Evolutionary conservation across 176 grass and related monocot genomes (phyloP).

Genomic region (Aegilops sharonensis): DNA sequence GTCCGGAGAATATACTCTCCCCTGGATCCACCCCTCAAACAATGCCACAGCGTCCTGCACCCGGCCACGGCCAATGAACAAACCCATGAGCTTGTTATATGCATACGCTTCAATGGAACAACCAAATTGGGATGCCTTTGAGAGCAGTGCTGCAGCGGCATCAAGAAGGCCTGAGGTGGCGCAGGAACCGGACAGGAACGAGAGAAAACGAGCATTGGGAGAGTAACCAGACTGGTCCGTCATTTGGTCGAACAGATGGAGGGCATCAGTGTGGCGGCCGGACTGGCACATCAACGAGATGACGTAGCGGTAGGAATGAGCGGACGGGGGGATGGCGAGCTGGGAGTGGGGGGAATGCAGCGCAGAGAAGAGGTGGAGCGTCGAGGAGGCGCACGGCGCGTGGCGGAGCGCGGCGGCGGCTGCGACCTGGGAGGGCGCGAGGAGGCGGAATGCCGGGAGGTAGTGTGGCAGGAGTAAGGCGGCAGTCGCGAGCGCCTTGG

Average conservation of each 20-base stretch:
- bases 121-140: conserved; percentile 35
- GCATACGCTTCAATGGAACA: conserved; percentile 45
- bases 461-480: conserved; percentile 5
- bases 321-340: conserved; percentile 35
- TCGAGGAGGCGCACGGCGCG: conserved; percentile 33
- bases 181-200: conserved; percentile 55
- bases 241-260: conserved; percentile 93
- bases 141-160: conserved; percentile 33
- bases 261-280: conserved; percentile 48
- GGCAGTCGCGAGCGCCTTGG: conserved; percentile 51
- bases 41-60: conserved; percentile 42
- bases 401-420: conserved; percentile 28
- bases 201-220: conserved; percentile 54
- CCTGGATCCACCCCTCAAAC: conserved; percentile 55
- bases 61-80: conserved; percentile 36
- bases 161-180: conserved; percentile 43
- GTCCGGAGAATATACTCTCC: conserved; percentile 44
- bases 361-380: conserved; percentile 35
- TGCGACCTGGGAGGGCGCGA: conserved; percentile 15
- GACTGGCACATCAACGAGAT: conserved; percentile 40
- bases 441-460: conserved; percentile 29
- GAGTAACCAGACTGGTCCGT: conserved; percentile 22
- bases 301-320: conserved; percentile 47
- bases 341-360: conserved; percentile 36
- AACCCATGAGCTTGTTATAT: conserved; percentile 74